phyloP scores from a whole-genome alignment of 768 basidiomycete genomes.

The Amanita muscaria region DNA sequence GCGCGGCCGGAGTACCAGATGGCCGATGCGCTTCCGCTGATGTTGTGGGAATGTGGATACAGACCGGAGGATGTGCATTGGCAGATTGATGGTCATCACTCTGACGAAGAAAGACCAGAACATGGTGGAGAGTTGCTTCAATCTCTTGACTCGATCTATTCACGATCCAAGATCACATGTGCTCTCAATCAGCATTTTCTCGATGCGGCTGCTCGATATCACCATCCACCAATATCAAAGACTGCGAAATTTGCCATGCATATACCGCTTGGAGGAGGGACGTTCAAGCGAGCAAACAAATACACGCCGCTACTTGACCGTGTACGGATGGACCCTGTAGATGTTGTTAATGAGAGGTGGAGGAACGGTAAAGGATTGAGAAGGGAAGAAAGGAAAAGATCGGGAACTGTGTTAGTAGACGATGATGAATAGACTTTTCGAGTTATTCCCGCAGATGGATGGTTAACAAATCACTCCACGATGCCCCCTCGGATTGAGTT shows the following conservation, averaged over 20 bases:
- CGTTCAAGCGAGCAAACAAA: conserved; percentile 45
- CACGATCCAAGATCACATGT: conserved; percentile 55
- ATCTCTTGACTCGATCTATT: conserved; percentile 43
- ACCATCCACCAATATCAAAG: conserved; percentile 29
- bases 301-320: conserved; percentile 64
- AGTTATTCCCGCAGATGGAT: no score
- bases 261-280: conserved; percentile 69
- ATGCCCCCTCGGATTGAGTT: no score
- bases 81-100: conserved; percentile 46
- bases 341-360: conserved; percentile 75
- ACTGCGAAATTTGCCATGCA: conserved; percentile 8
- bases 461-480: no score
- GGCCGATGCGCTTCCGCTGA: conserved; percentile 84
- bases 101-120: conserved; percentile 21
- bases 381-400: conserved; percentile 27
- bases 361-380: conserved; percentile 53
- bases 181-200: conserved; percentile 62
- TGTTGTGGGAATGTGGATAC: conserved; percentile 88
- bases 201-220: conserved; percentile 42
- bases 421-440: conserved; percentile 14
- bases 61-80: conserved; percentile 58
- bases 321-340: conserved; percentile 60
- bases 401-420: conserved; percentile 15
- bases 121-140: conserved; percentile 34
- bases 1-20: conserved; percentile 88